Conservation (phyloP, 2,329 filamentous ascomycete genomes). For the Alternaria angustiovoidea region DNA sequence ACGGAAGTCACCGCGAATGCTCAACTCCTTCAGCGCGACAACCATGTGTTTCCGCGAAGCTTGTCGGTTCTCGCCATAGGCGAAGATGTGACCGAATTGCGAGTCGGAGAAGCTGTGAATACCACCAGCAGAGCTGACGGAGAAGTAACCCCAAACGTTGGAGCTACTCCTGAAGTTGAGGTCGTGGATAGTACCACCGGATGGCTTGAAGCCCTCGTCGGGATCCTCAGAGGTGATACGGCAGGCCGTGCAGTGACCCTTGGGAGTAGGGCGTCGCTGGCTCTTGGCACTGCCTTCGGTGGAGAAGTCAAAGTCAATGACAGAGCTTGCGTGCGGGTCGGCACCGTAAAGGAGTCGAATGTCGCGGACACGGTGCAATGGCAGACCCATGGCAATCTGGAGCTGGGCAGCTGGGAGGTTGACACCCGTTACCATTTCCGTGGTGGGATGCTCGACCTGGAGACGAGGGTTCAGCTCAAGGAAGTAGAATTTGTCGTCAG, state of each 20-base stretch:
- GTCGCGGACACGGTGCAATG: constrained; percentile 92
- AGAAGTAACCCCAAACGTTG: constrained; percentile 99
- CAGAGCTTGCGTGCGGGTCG: constrained; percentile 83
- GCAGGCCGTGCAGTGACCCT: constrained; percentile 97
- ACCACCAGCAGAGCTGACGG: constrained; percentile 92
- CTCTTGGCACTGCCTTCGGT: constrained; percentile 81
- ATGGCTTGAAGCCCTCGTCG: constrained; percentile 99
- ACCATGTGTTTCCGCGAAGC: constrained; percentile 99
- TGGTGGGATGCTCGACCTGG: constrained; percentile 98
- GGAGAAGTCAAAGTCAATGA: constrained; percentile 97
- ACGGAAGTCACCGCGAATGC: constrained; percentile 98
- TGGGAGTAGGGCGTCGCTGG: constrained; percentile 89
- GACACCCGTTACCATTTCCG: constrained; percentile 98
- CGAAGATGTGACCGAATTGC: constrained; percentile 99
- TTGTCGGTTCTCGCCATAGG: constrained; percentile 95
- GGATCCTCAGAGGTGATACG: constrained; percentile 99
- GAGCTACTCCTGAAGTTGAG: constrained; percentile 98
- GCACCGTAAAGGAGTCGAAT: constrained; percentile 96
- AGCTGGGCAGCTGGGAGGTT: constrained; percentile 97
- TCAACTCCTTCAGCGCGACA: constrained; percentile 95
- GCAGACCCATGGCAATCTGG: constrained; percentile 98
- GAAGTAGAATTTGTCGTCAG: constrained; percentile 99
- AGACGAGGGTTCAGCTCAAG: constrained; percentile 98
- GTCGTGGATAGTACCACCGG: constrained; percentile 98
- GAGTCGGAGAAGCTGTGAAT: constrained; percentile 99